Base-by-base conservation (phyloP, 1,284 basidiomycete genomes). In the Farysia itapuensis region DNA sequence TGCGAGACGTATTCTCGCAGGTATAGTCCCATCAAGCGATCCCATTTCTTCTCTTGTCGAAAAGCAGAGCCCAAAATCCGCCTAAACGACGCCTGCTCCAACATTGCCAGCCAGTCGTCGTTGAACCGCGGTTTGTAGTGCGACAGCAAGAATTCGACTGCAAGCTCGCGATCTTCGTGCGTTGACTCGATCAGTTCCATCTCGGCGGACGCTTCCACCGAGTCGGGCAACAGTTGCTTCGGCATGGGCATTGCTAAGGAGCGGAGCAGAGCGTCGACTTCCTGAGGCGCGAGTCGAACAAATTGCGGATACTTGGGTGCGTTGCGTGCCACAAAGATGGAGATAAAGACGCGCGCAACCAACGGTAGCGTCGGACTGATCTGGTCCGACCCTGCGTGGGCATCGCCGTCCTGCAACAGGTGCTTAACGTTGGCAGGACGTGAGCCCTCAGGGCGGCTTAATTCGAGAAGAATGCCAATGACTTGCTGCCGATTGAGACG, bases 291-390 rank as follows among this genome's bases (percentile, higher is more conserved):
- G 28, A 93, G 81, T 46, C 83, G 79, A 49, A 97, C 82, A 78
- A 87, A 92, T 77, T 96, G 92, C 0, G 88, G 86, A 77, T 97
- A 99, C 79, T 97, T 98, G 0, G 95, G 90, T 13, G 95, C 84
- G 75, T 97, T 99, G 47, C 93, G 87, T 1, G 95, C 90, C 47
- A 97, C 84, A 77, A 99, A 99, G 63, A 98, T 96, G 74, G 92
- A 85, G 37, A 94, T 82, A 76, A 98, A 90, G 3, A 88, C 90
- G 21, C 49, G 41, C 11, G 53, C 49, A 18, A 46, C 21, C 29
- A 52, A 18, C 7, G 52, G 45, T 42, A 63, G 21, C 26, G 23
- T 36, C 9, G 47, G 51, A 23, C 45, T 34, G n/a, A n/a, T n/a
- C 7, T 19, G 40, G 2, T 26, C 4, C 5, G 24, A 15, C 19